phyloP scores from a whole-genome alignment of 768 basidiomycete genomes.

The Auricularia sp. region DNA sequence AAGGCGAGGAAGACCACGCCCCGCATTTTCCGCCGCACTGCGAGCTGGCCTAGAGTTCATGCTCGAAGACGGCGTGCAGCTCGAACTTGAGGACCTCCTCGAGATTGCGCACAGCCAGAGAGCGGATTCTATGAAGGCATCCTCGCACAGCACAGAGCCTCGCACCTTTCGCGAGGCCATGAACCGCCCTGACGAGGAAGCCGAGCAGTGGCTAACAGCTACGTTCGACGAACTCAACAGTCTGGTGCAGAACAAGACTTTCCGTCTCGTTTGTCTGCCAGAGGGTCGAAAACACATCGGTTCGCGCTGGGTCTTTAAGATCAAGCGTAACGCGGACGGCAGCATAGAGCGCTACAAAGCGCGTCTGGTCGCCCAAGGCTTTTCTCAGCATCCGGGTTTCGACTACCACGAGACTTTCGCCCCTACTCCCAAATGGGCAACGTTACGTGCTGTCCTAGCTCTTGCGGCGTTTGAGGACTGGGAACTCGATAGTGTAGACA shows the following conservation, averaged over 20 bases:
- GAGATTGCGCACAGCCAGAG: background rate
- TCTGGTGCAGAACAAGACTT: slow-evolving; percentile 6
- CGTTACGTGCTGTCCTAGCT: slow-evolving; percentile 17
- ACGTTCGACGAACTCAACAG: too few species aligned
- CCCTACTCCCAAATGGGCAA: slow-evolving; percentile 12
- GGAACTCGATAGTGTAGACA: slow-evolving; percentile 12
- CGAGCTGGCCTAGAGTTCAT: background rate
- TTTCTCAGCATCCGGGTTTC: too few species aligned
- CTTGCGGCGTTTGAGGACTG: slow-evolving; percentile 12
- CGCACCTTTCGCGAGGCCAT: background rate
- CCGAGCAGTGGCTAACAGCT: too few species aligned
- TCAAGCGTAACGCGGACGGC: slow-evolving; percentile 16
- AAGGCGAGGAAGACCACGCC: too few species aligned
- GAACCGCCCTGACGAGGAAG: too few species aligned
- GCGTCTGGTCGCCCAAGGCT: too few species aligned
- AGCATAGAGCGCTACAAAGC: slow-evolving; percentile 1
- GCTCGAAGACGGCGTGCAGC: background rate
- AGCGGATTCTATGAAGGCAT: background rate
- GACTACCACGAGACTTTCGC: too few species aligned
- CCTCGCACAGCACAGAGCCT: background rate
- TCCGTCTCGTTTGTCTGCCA: slow-evolving; percentile 9
- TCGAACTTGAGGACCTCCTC: background rate
- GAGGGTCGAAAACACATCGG: slow-evolving; percentile 14
- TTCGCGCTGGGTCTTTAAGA: slow-evolving; percentile 18
- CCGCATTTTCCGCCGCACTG: background rate